Conservation (phyloP, 768 basidiomycete species). For the Calvatia gigantea region DNA sequence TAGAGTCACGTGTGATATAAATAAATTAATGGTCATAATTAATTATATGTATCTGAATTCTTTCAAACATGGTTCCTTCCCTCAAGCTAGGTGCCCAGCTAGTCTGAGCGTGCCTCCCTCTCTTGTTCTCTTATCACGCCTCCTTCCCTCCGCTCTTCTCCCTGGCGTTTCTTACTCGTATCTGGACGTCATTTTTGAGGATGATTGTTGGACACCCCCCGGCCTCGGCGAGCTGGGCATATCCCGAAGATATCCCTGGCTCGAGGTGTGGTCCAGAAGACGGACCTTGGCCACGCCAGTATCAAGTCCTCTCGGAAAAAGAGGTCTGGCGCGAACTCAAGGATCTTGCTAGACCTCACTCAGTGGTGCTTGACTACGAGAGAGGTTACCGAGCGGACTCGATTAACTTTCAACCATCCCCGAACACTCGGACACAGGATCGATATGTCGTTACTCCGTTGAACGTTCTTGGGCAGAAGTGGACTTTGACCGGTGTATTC, state of each 20-base stretch:
- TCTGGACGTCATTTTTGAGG: slow-evolving; percentile 22
- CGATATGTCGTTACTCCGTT: slow-evolving; percentile 58
- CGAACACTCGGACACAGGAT: slow-evolving; percentile 54
- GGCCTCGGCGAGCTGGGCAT: slow-evolving; percentile 5
- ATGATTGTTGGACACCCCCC: slow-evolving; percentile 35
- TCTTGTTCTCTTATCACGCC: not conserved
- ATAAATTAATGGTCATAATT: slow-evolving; percentile 7
- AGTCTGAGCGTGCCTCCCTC: not conserved
- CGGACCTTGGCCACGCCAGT: slow-evolving; percentile 61
- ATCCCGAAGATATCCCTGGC: slow-evolving; percentile 60
- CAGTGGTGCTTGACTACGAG: slow-evolving; percentile 12
- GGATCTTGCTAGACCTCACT: slow-evolving; percentile 48
- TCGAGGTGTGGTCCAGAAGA: slow-evolving; percentile 61
- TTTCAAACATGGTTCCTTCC: not conserved
- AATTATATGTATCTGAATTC: slow-evolving; percentile 1
- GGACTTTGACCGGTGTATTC: slow-evolving; percentile 70
- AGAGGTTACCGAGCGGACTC: slow-evolving; percentile 38
- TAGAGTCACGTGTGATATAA: slow-evolving; percentile 9
- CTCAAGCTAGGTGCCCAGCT: not conserved
- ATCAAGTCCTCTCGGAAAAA: slow-evolving; percentile 45
- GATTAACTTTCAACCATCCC: slow-evolving; percentile 67
- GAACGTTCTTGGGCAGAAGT: slow-evolving; percentile 50
- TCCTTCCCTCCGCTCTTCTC: not conserved
- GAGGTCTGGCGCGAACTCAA: slow-evolving; percentile 53
- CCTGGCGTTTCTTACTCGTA: slow-evolving; percentile 10